Evolutionary conservation across 805 yeast species (phyloP), one percentile per base, ranked within the genome.

Genomic region (Scheffersomyces spartinae): DNA sequence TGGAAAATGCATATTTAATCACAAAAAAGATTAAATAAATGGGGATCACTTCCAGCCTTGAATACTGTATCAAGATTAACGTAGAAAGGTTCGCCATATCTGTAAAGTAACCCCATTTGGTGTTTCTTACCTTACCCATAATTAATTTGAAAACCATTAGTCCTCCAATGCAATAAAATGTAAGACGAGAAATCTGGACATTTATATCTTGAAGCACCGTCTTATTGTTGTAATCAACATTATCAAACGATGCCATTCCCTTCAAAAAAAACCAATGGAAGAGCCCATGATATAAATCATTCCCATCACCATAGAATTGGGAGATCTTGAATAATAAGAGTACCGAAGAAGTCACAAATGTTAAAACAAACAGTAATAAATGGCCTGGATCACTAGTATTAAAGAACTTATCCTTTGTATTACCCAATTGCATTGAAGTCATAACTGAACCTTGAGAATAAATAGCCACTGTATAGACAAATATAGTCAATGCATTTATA

Each of bases 1-100:
- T n/a, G n/a, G n/a, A n/a, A n/a, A n/a, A n/a, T n/a, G n/a, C n/a
- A 24, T 18, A 34, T 26, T 41, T 53, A 7, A 59, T 29, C 0
- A 52, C 17, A 10, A 40, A 41, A 37, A 59, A 67, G 1, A 60
- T 36, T 7, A 61, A 23, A 36, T 64, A 68, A 5, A 78, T 33
- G 0, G 85, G 84, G 12, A 76, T 66, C 32, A 69, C 66, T 24
- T 58, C 63, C 14, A 58, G 45, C 26, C 68, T 56, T 0, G 80
- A 54, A 40, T 78, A 84, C 27, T 67, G 67, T 6, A 75, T 45
- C 14, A 75, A 47, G 19, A 68, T 45, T 8, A 68, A 29, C 3
- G 67, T 49, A 2, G 48, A n/a, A 3, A 62, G 26, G 13, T 59
- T 49, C 1, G 47, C 28, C 1, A 65, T 24, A 26, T 59, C 64